A percentile compares a stretch with the other conserved stretches of the same genome.
Evolutionary conservation across 2,329 filamentous ascomycete genomes (phyloP).

Genomic region (Aspergillus unguis): DNA sequence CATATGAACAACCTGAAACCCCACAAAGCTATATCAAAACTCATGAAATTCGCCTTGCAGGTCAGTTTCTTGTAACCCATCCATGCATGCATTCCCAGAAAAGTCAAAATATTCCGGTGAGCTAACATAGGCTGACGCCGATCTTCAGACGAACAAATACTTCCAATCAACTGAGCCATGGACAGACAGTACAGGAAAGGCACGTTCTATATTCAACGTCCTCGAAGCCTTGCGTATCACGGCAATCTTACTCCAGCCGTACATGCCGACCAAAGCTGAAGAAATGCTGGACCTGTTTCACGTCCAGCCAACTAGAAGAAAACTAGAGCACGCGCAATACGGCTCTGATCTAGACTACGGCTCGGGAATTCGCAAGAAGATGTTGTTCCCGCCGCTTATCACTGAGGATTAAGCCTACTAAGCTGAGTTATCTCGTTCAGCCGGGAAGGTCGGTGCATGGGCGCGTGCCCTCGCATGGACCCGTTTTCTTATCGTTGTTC

Average conservation of each 20-base stretch:
- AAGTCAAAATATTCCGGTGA: too few species aligned
- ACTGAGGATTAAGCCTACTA: slow-evolving; percentile 33
- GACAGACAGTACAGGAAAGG: slow-evolving; percentile 50
- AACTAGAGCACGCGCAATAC: slow-evolving; percentile 59
- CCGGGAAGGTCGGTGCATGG: too few species aligned
- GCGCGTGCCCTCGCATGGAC: too few species aligned
- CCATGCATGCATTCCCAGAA: too few species aligned
- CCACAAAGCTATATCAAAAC: slow-evolving; percentile 60
- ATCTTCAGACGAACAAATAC: slow-evolving; percentile 61
- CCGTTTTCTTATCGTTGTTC: too few species aligned
- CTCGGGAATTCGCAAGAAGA: slow-evolving; percentile 43
- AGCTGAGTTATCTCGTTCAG: not conserved
- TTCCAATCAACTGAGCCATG: slow-evolving; percentile 66
- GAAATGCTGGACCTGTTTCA: slow-evolving; percentile 74
- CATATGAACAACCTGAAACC: slow-evolving; percentile 65
- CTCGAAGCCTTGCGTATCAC: slow-evolving; percentile 74
- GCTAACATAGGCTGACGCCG: not conserved
- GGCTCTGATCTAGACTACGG: slow-evolving; percentile 71
- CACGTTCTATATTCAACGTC: slow-evolving; percentile 64
- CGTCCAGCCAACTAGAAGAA: slow-evolving; percentile 61
- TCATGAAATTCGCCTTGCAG: slow-evolving; percentile 52
- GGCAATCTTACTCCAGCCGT: slow-evolving; percentile 83
- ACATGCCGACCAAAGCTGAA: slow-evolving; percentile 76
- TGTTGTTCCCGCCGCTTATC: slow-evolving; percentile 52
- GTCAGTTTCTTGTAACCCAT: too few species aligned